phyloP scores from a whole-genome alignment of 495 filamentous ascomycete species.

The Glonium stellatum region DNA sequence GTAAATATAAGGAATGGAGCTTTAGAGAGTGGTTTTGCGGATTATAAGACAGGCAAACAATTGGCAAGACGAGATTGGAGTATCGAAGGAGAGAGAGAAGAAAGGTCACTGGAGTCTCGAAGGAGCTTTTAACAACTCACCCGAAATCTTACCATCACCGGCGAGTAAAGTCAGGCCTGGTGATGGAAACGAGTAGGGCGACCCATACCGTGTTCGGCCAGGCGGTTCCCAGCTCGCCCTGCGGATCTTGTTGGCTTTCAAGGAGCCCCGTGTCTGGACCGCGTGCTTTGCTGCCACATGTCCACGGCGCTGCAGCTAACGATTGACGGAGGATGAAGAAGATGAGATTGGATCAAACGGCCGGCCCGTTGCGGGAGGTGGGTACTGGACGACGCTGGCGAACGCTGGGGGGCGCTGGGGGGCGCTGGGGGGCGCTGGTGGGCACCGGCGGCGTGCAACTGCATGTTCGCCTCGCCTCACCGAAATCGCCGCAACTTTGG shows the following conservation, averaged over 20 bases:
- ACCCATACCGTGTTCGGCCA: slow-evolving; percentile 19
- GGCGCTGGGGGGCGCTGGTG: too few relatives aligned
- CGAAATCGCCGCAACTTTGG: background rate
- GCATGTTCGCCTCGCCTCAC: background rate
- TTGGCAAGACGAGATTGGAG: background rate
- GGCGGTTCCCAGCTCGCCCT: slow-evolving; percentile 1
- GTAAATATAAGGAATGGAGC: slow-evolving; percentile 18
- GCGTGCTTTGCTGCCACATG: background rate
- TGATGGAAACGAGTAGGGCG: slow-evolving; percentile 10
- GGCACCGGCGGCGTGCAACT: too few relatives aligned
- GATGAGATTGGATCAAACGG: background rate
- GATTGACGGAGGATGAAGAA: background rate
- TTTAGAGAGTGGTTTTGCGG: slow-evolving; percentile 5
- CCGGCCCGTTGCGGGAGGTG: background rate
- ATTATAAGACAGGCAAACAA: slow-evolving; percentile 5
- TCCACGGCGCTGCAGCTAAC: slow-evolving; percentile 1
- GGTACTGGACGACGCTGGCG: background rate
- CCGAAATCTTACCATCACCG: background rate
- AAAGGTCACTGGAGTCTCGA: background rate
- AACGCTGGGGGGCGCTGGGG: too few relatives aligned
- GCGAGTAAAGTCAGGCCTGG: background rate
- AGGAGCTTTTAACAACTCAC: background rate
- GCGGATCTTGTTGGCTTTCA: slow-evolving; percentile 1
- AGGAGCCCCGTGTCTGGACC: background rate
- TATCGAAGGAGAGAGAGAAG: background rate